Percentiles rank a stretch among this genome's conserved stretches.
Evolutionary conservation across 371 early-diverging fungal genomes (phyloP).

Genomic region (Mucor indicus): DNA sequence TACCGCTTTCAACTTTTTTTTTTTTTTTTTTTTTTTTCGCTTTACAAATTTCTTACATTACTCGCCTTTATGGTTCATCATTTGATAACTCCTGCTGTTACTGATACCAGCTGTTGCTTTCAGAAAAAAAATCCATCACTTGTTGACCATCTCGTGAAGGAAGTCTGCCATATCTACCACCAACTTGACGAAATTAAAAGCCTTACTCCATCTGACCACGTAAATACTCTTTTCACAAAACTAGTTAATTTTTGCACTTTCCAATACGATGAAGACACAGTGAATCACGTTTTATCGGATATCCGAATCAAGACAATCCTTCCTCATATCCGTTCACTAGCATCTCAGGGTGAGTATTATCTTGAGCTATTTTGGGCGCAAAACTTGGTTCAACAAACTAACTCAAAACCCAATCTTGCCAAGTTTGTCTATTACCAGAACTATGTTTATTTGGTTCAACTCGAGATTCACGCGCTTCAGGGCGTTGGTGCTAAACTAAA

Average conservation of each 20-base stretch:
- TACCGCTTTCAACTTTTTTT: background rate
- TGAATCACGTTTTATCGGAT: slow-evolving; percentile 10
- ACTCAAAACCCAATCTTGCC: slow-evolving; percentile 1
- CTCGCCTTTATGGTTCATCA: slow-evolving; percentile 6
- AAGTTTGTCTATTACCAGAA: slow-evolving; percentile 39
- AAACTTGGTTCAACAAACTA: background rate
- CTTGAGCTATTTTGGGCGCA: slow-evolving; percentile 27
- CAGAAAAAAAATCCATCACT: too few relatives aligned
- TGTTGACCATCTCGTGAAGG: slow-evolving; percentile 9
- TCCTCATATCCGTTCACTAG: slow-evolving; percentile 17
- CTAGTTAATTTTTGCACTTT: slow-evolving; percentile 25
- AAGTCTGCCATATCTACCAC: slow-evolving; percentile 19
- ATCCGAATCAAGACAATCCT: slow-evolving; percentile 6
- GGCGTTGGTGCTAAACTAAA: slow-evolving; percentile 21
- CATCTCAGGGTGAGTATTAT: slow-evolving; percentile 28
- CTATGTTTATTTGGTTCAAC: slow-evolving; percentile 29
- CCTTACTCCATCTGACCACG: slow-evolving; percentile 13
- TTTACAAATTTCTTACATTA: background rate
- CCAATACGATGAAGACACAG: slow-evolving; percentile 5
- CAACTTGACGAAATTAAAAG: background rate
- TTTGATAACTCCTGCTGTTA: background rate
- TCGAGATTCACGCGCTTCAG: slow-evolving; percentile 33
- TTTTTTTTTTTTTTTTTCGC: background rate
- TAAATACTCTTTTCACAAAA: slow-evolving; percentile 29
- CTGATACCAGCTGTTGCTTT: background rate